phyloP scores from a whole-genome alignment of 2,329 filamentous ascomycete species.

The Fusarium musae region DNA sequence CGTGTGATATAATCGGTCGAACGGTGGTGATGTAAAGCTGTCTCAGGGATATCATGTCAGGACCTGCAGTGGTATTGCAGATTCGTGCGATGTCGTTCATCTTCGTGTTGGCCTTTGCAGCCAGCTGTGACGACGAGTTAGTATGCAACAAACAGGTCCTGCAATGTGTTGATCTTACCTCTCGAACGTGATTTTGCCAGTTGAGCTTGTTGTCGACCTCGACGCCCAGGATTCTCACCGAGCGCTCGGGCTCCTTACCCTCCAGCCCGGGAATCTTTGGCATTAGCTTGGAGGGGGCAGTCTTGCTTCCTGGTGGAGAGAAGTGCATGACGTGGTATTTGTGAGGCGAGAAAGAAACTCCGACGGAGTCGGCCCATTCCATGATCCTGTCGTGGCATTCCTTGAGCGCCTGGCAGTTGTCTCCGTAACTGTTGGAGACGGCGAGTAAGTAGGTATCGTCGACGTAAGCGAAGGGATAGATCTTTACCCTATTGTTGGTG shows the following conservation, averaged over 20 bases:
- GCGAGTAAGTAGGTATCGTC: neutral
- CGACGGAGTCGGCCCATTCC: neutral
- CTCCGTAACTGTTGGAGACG: neutral
- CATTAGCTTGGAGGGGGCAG: neutral
- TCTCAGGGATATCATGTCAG: neutral
- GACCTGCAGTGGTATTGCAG: neutral
- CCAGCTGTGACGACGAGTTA: neutral
- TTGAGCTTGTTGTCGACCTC: neutral
- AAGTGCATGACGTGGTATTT: slow-evolving; percentile 19
- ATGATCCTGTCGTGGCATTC: slow-evolving; percentile 8
- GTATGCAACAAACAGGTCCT: neutral
- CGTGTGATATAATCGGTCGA: neutral
- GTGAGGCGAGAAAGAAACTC: slow-evolving; percentile 4
- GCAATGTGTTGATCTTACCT: neutral
- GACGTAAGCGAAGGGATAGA: slow-evolving; percentile 1
- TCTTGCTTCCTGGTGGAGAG: rapidly evolving
- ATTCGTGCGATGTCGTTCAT: neutral
- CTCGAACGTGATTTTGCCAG: neutral
- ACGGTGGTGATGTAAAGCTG: neutral
- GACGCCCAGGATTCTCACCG: neutral
- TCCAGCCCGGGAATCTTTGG: neutral
- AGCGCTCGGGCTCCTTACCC: neutral
- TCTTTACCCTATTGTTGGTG: neutral
- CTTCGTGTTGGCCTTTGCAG: neutral
- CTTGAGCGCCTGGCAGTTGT: slow-evolving; percentile 1